Evolutionary conservation across 1,284 basidiomycete genomes (phyloP), one percentile per base, ranked within the genome.

Genomic region (Sphaerobolus stellatus): DNA sequence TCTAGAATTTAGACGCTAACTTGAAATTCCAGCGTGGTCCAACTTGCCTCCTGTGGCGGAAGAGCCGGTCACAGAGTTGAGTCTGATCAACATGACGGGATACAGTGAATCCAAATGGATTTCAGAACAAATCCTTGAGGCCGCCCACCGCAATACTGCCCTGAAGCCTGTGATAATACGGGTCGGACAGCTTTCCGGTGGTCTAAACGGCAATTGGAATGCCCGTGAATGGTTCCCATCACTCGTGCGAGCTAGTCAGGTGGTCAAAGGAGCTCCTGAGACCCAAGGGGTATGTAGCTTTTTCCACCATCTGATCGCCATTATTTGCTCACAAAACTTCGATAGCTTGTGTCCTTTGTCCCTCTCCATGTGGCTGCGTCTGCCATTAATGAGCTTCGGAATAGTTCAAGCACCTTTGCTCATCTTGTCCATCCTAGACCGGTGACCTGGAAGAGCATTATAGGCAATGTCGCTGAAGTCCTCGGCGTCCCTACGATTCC

Each of bases 101-200:
- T 73, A 73, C 48, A 59, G 62, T 28, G 64, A 71, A 52, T 68
- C 68, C 6, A 73, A 73, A 54, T 71, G 65, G 62, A 66, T 71
- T 14, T 54, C 61, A 4, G 71, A 73, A 56, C 49, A 59, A 25
- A 57, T 73, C n/a, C 52, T 72, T 9, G 40, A 56, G 20, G 50
- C 36, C 8, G 67, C 68, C 3, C 55, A 61, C 7, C 25, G 48
- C 27, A 18, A 61, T 27, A 67, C 67, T 1, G 25, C 58, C 4
- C 53, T 73, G 5, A 52, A 56, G 9, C 51, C 65, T 4, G 54
- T 62, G 13, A 58, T 65, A 3, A 58, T 71, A 25, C 64, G 69
- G 9, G 59, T 68, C 14, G 69, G 68, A 2, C 69, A 71, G 51
- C 55, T 70, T 13, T 57, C 60, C 5, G 66, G 68, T 8, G 57